Evolutionary conservation across 176 grass and related monocot genomes (phyloP).

Genomic region (Dendrocalamus sinicus): DNA sequence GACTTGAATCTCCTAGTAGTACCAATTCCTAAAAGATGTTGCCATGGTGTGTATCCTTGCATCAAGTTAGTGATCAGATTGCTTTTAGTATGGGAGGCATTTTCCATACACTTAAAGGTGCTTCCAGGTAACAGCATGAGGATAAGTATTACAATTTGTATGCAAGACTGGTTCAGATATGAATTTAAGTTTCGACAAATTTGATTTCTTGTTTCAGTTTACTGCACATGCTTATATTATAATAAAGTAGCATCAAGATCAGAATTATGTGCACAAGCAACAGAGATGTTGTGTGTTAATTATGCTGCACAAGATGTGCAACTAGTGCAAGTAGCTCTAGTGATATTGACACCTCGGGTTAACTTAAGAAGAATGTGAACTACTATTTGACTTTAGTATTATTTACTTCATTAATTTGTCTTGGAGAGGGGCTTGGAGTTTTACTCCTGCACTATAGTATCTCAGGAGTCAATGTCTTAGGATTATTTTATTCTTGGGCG

Average conservation of each 20-base stretch:
- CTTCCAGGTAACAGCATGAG: too few species aligned
- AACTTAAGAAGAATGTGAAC: constrained; percentile 30
- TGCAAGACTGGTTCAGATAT: neutral
- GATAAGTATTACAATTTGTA: neutral
- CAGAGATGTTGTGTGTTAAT: constrained; percentile 17
- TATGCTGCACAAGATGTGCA: constrained; percentile 20
- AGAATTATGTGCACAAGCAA: constrained; percentile 30
- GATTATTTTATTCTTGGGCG: neutral
- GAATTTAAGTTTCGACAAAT: neutral
- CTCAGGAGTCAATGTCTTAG: neutral
- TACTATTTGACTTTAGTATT: constrained; percentile 35
- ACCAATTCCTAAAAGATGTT: neutral
- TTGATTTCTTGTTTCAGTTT: constrained; percentile 28
- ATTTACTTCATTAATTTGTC: constrained; percentile 18
- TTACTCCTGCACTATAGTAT: constrained; percentile 8
- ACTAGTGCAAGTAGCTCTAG: constrained; percentile 29
- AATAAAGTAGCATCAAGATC: constrained; percentile 34
- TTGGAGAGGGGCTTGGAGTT: constrained; percentile 19
- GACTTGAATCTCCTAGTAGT: neutral
- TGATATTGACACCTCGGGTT: constrained; percentile 28
- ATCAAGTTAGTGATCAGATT: neutral
- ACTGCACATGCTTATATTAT: constrained; percentile 9
- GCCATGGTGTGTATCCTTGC: neutral
- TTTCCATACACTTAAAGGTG: neutral
- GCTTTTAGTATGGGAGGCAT: neutral